Percentiles rank a stretch among this genome's conserved stretches.
These are phyloP conservation scores for Pichia cabralensis DNA, from an alignment of 805 yeast species.

Conservation along the genomic window DNA sequence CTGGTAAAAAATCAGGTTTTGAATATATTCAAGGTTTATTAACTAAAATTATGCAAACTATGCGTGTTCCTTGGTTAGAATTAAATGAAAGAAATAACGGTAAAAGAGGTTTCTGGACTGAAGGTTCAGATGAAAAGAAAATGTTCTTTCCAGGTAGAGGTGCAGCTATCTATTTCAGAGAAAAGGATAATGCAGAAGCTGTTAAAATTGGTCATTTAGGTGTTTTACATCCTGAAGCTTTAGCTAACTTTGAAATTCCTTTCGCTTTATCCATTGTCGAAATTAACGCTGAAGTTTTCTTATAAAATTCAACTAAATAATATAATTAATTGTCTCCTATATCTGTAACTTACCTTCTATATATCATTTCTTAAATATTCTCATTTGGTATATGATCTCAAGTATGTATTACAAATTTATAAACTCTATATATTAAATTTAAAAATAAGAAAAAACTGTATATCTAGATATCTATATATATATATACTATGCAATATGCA, in stretches of 20 bases:
- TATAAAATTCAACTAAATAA: conserved; percentile 28
- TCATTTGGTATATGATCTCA: too few species aligned
- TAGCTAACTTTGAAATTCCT: conserved; percentile 79
- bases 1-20: conserved; percentile 92
- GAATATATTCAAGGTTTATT: conserved; percentile 90
- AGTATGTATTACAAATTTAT: too few species aligned
- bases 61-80: conserved; percentile 78
- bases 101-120: conserved; percentile 81
- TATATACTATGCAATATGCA: too few species aligned
- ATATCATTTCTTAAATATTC: too few species aligned
- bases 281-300: conserved; percentile 79
- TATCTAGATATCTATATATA: too few species aligned
- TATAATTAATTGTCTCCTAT: too few species aligned
- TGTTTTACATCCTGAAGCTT: conserved; percentile 91
- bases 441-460: too few species aligned
- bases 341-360: too few species aligned
- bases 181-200: conserved; percentile 45
- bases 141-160: conserved; percentile 97
- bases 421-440: too few species aligned
- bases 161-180: conserved; percentile 73
- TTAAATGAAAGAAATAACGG: conserved; percentile 37
- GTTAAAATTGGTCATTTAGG: conserved; percentile 76
- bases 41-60: conserved; percentile 92
- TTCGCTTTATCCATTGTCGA: conserved; percentile 90
- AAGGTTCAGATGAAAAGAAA: conserved; percentile 52